Percentiles rank a stretch among this genome's conserved stretches.
Evolutionary conservation across 2,329 filamentous ascomycete species (phyloP).

Genomic region (Talaromyces sp.): DNA sequence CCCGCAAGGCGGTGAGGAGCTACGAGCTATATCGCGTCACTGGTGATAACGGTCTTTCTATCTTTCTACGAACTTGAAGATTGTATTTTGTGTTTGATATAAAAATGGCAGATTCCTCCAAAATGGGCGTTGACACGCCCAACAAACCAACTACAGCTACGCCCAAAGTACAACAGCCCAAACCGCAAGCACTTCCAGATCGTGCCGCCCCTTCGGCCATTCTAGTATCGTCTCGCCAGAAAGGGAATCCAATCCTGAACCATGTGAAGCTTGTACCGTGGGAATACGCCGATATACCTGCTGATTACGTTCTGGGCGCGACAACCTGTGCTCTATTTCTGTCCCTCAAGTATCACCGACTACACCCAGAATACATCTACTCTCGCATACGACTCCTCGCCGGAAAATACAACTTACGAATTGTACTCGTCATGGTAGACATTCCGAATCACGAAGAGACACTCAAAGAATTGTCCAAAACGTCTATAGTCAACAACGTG

Average conservation of each 20-base stretch:
- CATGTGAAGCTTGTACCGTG: constrained; percentile 79
- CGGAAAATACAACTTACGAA: constrained; percentile 80
- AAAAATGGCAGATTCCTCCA: neutral
- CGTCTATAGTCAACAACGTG: constrained; percentile 85
- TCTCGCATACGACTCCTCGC: constrained; percentile 81
- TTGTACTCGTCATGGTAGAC: constrained; percentile 89
- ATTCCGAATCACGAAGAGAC: constrained; percentile 91
- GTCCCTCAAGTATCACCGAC: constrained; percentile 92
- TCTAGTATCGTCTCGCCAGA: constrained; percentile 85
- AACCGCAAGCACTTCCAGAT: constrained; percentile 76
- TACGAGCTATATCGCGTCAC: neutral
- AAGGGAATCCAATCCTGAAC: constrained; percentile 89
- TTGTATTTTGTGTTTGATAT: neutral
- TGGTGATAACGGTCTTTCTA: neutral
- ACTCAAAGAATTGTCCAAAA: constrained; percentile 87
- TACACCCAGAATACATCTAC: constrained; percentile 98
- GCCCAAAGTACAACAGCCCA: constrained; percentile 75
- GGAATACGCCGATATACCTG: constrained; percentile 97
- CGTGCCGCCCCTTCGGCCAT: constrained; percentile 71
- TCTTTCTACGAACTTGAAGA: neutral
- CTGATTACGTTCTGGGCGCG: constrained; percentile 83
- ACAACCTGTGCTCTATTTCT: constrained; percentile 92
- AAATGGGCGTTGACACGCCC: neutral
- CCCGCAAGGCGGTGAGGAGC: constrained; percentile 26
- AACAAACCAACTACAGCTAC: neutral